These are phyloP conservation scores for Cylindrotheca closterium DNA, from an alignment of 108 stramenopile genomes.

Conservation along the genomic window DNA sequence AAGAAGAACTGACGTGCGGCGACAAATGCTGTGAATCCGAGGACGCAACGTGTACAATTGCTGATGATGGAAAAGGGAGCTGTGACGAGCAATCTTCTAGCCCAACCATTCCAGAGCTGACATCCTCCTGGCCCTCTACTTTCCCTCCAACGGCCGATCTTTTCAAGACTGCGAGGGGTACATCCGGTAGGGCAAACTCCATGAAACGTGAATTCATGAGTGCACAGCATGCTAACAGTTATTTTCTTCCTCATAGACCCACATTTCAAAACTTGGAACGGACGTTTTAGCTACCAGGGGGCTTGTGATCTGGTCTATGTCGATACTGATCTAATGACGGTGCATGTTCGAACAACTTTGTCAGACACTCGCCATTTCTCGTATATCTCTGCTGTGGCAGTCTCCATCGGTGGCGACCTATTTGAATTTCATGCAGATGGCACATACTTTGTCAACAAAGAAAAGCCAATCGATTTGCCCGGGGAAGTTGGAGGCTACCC, in stretches of 20 bases:
- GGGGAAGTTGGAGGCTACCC: neutral
- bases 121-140: too few species aligned
- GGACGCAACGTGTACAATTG: neutral
- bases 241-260: neutral
- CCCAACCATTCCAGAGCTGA: too few species aligned
- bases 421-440: neutral
- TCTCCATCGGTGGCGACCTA: neutral
- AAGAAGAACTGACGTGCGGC: neutral
- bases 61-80: neutral
- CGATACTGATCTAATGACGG: neutral
- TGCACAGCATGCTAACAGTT: neutral
- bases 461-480: neutral
- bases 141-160: too few species aligned
- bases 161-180: too few species aligned
- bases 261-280: neutral
- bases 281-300: neutral
- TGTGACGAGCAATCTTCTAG: too few species aligned
- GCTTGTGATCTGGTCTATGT: neutral
- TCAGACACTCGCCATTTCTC: neutral
- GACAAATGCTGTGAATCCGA: neutral
- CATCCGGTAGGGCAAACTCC: too few species aligned
- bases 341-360: neutral
- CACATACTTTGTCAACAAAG: neutral
- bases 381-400: neutral
- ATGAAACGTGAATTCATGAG: too few species aligned